Conservation (phyloP, 2,329 filamentous ascomycete genomes). For the Pestalotiopsis sp. region DNA sequence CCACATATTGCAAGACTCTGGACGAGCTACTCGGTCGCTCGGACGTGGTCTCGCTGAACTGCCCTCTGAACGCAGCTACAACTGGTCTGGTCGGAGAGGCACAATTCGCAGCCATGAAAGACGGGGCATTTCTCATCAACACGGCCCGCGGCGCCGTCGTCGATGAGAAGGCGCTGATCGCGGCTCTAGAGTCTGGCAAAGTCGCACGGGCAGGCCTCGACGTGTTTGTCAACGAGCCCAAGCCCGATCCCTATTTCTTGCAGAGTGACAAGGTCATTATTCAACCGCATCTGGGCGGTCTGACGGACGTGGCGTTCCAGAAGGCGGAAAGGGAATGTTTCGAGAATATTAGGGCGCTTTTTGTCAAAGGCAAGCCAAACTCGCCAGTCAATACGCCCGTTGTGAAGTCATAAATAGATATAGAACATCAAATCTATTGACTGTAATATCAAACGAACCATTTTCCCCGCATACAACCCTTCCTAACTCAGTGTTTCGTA, state of each 20-base stretch:
- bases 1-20: constrained; percentile 37
- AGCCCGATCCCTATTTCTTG: constrained; percentile 32
- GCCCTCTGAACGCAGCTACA: neutral
- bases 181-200: neutral
- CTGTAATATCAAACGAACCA: too few relatives aligned
- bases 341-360: constrained; percentile 44
- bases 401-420: neutral
- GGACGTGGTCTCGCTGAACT: constrained; percentile 41
- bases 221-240: constrained; percentile 4
- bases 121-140: neutral
- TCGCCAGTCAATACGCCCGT: constrained; percentile 34
- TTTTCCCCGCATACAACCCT: too few relatives aligned
- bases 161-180: constrained; percentile 1
- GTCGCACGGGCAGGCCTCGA: neutral
- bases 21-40: constrained; percentile 39
- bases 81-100: neutral
- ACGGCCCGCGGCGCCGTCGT: neutral
- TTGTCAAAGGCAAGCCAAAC: constrained; percentile 37
- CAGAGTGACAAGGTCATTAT: constrained; percentile 41
- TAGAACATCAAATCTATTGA: neutral
- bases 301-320: constrained; percentile 45
- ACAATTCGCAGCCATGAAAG: neutral
- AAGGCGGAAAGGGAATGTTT: constrained; percentile 46
- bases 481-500: too few relatives aligned
- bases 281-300: constrained; percentile 46